A percentile compares a stretch with the other conserved stretches of the same genome.
Conservation (phyloP, 225 moss, liverwort and hornwort species). For the Rhytidiadelphus loreus region DNA sequence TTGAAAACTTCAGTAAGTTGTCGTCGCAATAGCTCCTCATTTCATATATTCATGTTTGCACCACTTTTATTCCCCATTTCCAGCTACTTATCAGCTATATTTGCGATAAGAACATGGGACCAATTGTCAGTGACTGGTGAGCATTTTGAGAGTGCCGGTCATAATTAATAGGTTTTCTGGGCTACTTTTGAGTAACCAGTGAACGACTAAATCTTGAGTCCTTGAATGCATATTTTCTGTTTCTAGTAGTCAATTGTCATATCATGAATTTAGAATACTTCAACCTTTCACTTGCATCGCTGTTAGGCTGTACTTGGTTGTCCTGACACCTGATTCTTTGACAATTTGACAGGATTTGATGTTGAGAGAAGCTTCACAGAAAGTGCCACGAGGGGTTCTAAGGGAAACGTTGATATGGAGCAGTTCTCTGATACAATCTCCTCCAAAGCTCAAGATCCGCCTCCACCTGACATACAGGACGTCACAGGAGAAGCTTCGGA, state of each 20-base stretch:
- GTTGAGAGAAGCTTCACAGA: conserved; percentile 4
- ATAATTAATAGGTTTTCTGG: not conserved
- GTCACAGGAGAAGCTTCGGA: conserved; percentile 5
- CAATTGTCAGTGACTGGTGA: not conserved
- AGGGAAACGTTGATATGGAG: not conserved
- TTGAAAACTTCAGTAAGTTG: conserved; percentile 17
- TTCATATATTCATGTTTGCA: not conserved
- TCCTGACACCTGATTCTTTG: not conserved
- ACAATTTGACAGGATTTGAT: not conserved
- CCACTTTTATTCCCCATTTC: not conserved
- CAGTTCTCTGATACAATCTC: not conserved
- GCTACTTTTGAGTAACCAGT: not conserved
- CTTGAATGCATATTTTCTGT: not conserved
- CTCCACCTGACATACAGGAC: conserved; percentile 34
- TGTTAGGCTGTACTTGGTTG: not conserved
- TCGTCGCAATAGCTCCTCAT: not conserved
- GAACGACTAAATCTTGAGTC: not conserved
- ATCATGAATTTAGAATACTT: not conserved
- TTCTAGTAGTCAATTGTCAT: not conserved
- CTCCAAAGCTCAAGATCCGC: conserved; percentile 9
- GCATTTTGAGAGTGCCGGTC: not conserved
- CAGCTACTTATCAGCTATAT: not conserved
- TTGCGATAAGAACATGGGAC: not conserved
- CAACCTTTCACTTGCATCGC: not conserved
- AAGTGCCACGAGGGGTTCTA: not conserved